Evolutionary conservation across 805 yeast genomes (phyloP), one percentile per base, ranked within the genome.

Genomic region (Wickerhamomyces canadensis): DNA sequence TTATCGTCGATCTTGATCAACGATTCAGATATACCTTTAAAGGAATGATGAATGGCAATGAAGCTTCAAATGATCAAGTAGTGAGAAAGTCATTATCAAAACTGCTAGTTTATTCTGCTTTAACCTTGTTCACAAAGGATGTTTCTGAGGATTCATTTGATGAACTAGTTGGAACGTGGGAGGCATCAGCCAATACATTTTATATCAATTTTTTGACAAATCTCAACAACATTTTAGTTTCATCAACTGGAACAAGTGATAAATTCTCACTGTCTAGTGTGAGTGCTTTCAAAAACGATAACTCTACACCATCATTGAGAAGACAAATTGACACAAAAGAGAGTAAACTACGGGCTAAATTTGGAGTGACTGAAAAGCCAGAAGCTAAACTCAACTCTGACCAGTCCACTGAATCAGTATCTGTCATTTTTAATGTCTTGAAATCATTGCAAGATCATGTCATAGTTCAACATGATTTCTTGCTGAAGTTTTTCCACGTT

Each of bases 61-160:
- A n/a, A n/a, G n/a, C 54, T 1, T 48, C 64, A 5, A 56, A 55
- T 29, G 57, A 54, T 13, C 51, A 52, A 21, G 28, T 22, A 3
- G 44, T 49, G 9, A 34, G 38, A 9, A 31, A 31, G 7, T 22
- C 43, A 12, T 48, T 73, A 23, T 52, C 71, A 0, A 55, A 60
- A n/a, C 40, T 74, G 19, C 34, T 75, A 37, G 64, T 70, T 1
- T 68, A 68, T 33, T 58, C 74, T 12, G 77, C 80, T 0, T 49
- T 77, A 19, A 57, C 74, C 2, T 60, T 78, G 2, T 81, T 81
- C 50, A 68, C 81, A 17, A 83, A 79, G 44, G 76, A 75, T 34
- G 62, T 76, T 4, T 74, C 83, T 3, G 57, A 61, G 0, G 58
- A 57, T 3, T 69, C 72, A 5, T 84, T 71, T 54, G 41, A 55